Conservation (phyloP, 495 filamentous ascomycete species). For the Cercophora sp. region DNA sequence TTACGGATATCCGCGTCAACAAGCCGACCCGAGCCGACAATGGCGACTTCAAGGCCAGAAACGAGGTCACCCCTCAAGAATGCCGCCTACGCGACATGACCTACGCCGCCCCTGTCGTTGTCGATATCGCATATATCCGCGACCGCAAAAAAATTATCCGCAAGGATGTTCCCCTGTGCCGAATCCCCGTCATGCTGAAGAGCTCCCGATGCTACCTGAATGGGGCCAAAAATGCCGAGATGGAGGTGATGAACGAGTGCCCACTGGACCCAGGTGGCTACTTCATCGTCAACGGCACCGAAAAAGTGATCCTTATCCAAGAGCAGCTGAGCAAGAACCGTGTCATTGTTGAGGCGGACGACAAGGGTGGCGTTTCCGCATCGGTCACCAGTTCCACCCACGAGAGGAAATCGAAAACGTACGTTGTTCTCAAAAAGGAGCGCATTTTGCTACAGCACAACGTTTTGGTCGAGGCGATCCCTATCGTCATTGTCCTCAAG, state of each 20-base stretch:
- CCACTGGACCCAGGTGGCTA: slow-evolving; percentile 95
- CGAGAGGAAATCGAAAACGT: slow-evolving; percentile 95
- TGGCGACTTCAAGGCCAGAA: slow-evolving; percentile 51
- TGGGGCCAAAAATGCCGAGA: slow-evolving; percentile 73
- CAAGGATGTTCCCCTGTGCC: slow-evolving; percentile 72
- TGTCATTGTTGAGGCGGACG: slow-evolving; percentile 90
- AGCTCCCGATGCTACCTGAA: slow-evolving; percentile 86
- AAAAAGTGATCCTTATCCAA: slow-evolving; percentile 97
- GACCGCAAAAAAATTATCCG: slow-evolving; percentile 66
- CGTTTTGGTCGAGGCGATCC: slow-evolving; percentile 84
- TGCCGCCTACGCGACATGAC: slow-evolving; percentile 93
- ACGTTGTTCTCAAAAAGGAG: slow-evolving; percentile 89
- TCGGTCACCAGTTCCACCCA: slow-evolving; percentile 98
- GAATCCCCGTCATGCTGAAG: slow-evolving; percentile 93
- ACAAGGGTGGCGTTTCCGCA: slow-evolving; percentile 84
- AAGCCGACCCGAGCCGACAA: slow-evolving; percentile 73
- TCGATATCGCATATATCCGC: slow-evolving; percentile 82
- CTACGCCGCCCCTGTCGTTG: slow-evolving; percentile 86
- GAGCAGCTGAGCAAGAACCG: slow-evolving; percentile 98
- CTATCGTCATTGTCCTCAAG: slow-evolving; percentile 86
- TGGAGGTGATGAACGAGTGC: slow-evolving; percentile 88
- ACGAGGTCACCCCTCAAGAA: slow-evolving; percentile 83
- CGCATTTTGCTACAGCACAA: slow-evolving; percentile 88
- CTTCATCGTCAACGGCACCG: slow-evolving; percentile 80
- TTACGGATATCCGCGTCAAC: slow-evolving; percentile 82